Evolutionary conservation across 306 rosid species (phyloP).

Genomic region (Corylus avellana): DNA sequence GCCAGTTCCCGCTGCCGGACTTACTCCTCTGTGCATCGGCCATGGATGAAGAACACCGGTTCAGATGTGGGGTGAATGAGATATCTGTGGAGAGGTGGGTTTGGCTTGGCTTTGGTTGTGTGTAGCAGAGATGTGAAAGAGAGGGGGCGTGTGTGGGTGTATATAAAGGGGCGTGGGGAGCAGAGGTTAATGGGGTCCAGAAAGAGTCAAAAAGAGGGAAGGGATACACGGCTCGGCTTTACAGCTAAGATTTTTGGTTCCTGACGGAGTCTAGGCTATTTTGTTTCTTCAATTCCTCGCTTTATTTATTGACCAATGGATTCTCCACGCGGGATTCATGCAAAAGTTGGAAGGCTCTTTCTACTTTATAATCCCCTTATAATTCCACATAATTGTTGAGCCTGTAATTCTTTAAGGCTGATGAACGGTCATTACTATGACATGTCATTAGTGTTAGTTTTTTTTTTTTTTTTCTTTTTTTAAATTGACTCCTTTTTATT

Average conservation of each 20-base stretch:
- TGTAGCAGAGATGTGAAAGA: not conserved
- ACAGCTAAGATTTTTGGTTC: not conserved
- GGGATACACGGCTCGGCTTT: constrained; percentile 27
- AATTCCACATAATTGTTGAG: too few relatives aligned
- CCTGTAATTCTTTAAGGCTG: too few relatives aligned
- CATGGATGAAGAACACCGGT: constrained; percentile 31
- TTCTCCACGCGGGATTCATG: not conserved
- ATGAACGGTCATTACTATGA: too few relatives aligned
- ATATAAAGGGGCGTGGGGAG: constrained; percentile 24
- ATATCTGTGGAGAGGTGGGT: not conserved
- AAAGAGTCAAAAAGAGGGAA: constrained; percentile 4
- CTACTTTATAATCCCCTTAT: too few relatives aligned
- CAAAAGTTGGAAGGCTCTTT: too few relatives aligned
- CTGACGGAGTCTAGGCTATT: not conserved
- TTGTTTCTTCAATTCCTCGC: not conserved
- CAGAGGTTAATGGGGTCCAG: constrained; percentile 25
- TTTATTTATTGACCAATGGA: not conserved
- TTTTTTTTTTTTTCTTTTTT: too few relatives aligned
- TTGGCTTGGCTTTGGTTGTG: not conserved
- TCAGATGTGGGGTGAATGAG: not conserved
- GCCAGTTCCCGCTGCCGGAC: constrained; percentile 12
- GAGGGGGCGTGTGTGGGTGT: not conserved
- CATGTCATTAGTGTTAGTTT: too few relatives aligned
- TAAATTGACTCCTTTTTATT: too few relatives aligned
- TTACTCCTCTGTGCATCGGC: constrained; percentile 41